phyloP scores from a whole-genome alignment of 257 asterid genomes.

The Solanum lignicaule region DNA sequence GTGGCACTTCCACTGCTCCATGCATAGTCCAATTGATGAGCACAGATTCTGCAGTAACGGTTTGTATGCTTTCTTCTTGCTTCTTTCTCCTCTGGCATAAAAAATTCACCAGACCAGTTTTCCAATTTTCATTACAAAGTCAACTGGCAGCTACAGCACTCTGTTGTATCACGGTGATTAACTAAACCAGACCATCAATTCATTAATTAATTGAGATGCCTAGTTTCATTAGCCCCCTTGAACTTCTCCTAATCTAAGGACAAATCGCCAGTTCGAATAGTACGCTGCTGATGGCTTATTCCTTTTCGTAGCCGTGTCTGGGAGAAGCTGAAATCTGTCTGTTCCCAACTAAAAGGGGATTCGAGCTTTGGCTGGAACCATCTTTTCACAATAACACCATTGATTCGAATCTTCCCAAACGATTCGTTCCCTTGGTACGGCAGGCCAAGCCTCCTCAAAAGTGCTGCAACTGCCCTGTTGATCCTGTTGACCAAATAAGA shows the following conservation, averaged over 20 bases:
- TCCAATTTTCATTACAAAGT: background rate
- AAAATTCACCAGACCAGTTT: background rate
- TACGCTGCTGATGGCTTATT: slow-evolving; percentile 62
- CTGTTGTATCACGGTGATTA: background rate
- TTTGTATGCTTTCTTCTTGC: background rate
- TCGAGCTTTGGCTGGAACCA: slow-evolving; percentile 84
- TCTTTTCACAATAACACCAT: slow-evolving; percentile 56
- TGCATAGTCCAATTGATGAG: background rate
- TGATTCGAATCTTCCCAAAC: slow-evolving; percentile 66
- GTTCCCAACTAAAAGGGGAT: slow-evolving; percentile 37
- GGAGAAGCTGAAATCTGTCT: slow-evolving; percentile 27
- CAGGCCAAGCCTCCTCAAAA: slow-evolving; percentile 76
- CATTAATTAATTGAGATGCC: background rate
- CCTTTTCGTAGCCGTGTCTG: slow-evolving; percentile 51
- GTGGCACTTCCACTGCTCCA: background rate
- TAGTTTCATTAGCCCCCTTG: background rate
- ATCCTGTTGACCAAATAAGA: slow-evolving; percentile 46
- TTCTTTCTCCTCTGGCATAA: background rate
- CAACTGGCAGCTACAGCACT: background rate
- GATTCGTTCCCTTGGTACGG: slow-evolving; percentile 78
- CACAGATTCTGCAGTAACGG: background rate
- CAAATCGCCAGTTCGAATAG: slow-evolving; percentile 62
- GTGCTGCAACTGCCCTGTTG: slow-evolving; percentile 69
- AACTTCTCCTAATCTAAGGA: slow-evolving; percentile 36
- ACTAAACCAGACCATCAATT: background rate